Base-by-base conservation (phyloP, 2,329 filamentous ascomycete species). In the Tolypocladium sp. region DNA sequence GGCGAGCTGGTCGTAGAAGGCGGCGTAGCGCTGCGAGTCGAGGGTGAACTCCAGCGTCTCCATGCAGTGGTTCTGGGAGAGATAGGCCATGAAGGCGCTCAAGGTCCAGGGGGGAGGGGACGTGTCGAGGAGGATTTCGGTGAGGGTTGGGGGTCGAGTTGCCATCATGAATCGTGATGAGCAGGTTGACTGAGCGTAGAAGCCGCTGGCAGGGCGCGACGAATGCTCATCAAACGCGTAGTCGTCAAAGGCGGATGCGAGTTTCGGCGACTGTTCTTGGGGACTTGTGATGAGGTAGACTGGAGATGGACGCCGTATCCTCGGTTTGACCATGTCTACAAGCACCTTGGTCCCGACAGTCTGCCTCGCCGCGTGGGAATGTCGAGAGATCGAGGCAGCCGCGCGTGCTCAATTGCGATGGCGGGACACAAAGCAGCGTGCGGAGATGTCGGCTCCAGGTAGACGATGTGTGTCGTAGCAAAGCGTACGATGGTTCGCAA, bases 1-100 rank as follows among this genome's bases (percentile, higher is more conserved):
- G 22, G 74, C 68, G 42, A 78, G 71, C 60, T 82, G 76, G 30
- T 73, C 68, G 65, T 83, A 77, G 58, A 84, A 83, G 60, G 84
- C 76, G 57, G 85, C 83, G 71, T 97, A 99, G 61, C 91, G 84
- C 60, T 92, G 89, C 27, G 93, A 90, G 71, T 97, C 94, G 81
- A 97, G 88, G 46, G 92, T 96, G 73, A 99, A 99, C 71, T 97
- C 94, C 44, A 99, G 80, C 1, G 92, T 97, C 74, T 99, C 94
- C 64, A 97, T 79, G 71, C 94, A 99, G 74, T 97, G 93, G 69
- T 97, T 97, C 70, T 96, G 92, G 1, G 93, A 97, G 4, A 97
- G 82, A 69, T 96, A 97, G 59, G 92, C 92, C 85, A 94, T 97
- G 74, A 97, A 97, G 38, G 93, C 93, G 61, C 86, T 87, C 10